Base-by-base conservation (phyloP, 768 basidiomycete species). In the Piloderma croceum region DNA sequence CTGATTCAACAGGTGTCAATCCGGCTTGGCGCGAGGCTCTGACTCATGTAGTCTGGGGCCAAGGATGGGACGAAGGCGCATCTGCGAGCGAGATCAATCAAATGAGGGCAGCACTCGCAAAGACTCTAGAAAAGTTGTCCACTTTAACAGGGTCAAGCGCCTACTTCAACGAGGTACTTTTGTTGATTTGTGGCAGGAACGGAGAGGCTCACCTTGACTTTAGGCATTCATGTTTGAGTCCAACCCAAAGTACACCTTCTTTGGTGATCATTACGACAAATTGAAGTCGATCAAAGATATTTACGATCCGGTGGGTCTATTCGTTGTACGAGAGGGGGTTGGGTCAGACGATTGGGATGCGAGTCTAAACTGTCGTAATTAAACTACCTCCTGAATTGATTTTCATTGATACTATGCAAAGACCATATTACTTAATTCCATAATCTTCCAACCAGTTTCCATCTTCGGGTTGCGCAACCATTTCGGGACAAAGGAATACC, bases 321-420 rank as follows among this genome's bases (percentile, higher is more conserved):
- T 77, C 48, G 52, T 76, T 5, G 69, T 76, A 13, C 42, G 52
- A 0, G 53, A 60, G 17, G 76, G 74, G 1, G 71, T 77, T 1
- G 74, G 71, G 0, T 71, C 71, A 3, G 72, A 76, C n/a, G 62
- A 70, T 2, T 77, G 73, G 73, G 71, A 73, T n/a, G n/a, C n/a
- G n/a, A n/a, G n/a, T n/a, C n/a, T n/a, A n/a, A n/a, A n/a, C n/a
- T n/a, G n/a, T n/a, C n/a, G n/a, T n/a, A n/a, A n/a, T n/a, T n/a
- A n/a, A n/a, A n/a, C n/a, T n/a, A n/a, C n/a, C n/a, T n/a, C n/a
- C n/a, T n/a, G n/a, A n/a, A n/a, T n/a, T n/a, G n/a, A n/a, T n/a
- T n/a, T n/a, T n/a, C n/a, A n/a, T n/a, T n/a, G n/a, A n/a, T n/a
- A n/a, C n/a, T n/a, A n/a, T n/a, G n/a, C n/a, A n/a, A n/a, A n/a